Base-by-base conservation (phyloP, 805 yeast species). In the Yamadazyma tumulicola region DNA sequence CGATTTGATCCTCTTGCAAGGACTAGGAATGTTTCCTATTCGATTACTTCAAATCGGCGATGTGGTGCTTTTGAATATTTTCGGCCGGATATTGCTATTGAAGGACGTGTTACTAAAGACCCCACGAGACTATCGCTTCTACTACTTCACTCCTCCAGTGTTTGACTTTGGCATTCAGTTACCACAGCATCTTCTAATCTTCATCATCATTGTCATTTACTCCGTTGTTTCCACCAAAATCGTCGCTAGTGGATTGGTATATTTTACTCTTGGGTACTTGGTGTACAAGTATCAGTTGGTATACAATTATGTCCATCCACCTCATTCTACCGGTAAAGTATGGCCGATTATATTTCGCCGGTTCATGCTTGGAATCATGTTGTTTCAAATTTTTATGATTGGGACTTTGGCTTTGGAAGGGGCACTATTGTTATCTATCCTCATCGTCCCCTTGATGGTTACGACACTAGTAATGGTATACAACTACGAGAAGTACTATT, bases 1-100 rank as follows among this genome's bases (percentile, higher is more conserved):
- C 33, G 77, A 76, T 49, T 64, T 76, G 57, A 82, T 83, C 39
- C 63, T 83, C 15, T 68, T 83, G 37, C 93, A 84, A 54, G 93
- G 88, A 0, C 48, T 77, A 33, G 77, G 78, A 1, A 74, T 77
- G 79, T 74, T 76, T 45, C 81, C 81, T 4, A 72, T 75, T 27
- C 67, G 74, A 35, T 57, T 76, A 26, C 57, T 76, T 10, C 82
- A 77, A 49, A 56, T 72, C 26, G 78, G 80, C 13, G 81, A 77
- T 50, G 59, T 77, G 22, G 60, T 67, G 4, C 46, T 70, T 16
- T 48, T 75, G 11, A 70, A 72, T 57, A 46, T 63, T 17, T 34
- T 65, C 11, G 64, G 66, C 12, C 61, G 54, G 41, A 40, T 61
- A 14, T 59, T 62, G 32, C 64, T 72, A 46, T 57, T 56, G 49